Evolutionary conservation across 2,329 filamentous ascomycete species (phyloP).

Genomic region (Diaporthe amygdali): DNA sequence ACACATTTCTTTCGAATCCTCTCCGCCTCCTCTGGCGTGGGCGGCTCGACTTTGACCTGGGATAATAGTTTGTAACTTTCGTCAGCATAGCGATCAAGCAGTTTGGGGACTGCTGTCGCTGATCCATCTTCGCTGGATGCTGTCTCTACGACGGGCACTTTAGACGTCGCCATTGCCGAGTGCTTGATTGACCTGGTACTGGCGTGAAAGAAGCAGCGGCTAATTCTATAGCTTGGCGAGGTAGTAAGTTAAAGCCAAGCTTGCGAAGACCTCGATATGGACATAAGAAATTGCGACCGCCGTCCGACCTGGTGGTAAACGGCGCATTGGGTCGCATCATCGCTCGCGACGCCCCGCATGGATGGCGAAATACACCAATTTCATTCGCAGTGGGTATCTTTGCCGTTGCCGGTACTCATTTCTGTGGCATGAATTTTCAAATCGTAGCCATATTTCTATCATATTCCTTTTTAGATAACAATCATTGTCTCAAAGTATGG

Average conservation of each 20-base stretch:
- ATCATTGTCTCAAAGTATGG: not conserved
- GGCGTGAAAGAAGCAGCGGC: not conserved
- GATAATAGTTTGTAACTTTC: constrained; percentile 48
- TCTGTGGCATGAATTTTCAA: not conserved
- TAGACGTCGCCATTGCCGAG: not conserved
- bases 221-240: not conserved
- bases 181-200: not conserved
- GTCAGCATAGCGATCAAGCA: constrained; percentile 43
- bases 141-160: not conserved
- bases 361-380: not conserved
- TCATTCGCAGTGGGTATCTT: not conserved
- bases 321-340: constrained; percentile 1
- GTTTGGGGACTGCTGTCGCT: constrained; percentile 30
- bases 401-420: not conserved
- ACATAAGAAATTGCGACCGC: not conserved
- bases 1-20: constrained; percentile 41
- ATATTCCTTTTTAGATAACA: not conserved
- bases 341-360: constrained; percentile 16
- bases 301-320: not conserved
- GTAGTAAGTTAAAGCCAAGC: not conserved
- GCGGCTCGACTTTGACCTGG: constrained; percentile 41
- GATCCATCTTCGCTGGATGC: constrained; percentile 1
- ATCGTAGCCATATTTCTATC: not conserved
- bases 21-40: constrained; percentile 33
- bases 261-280: not conserved